Evolutionary conservation across 2,329 filamentous ascomycete species (phyloP), one percentile per base, ranked within the genome.

Genomic region (Cladorrhinum sp.): DNA sequence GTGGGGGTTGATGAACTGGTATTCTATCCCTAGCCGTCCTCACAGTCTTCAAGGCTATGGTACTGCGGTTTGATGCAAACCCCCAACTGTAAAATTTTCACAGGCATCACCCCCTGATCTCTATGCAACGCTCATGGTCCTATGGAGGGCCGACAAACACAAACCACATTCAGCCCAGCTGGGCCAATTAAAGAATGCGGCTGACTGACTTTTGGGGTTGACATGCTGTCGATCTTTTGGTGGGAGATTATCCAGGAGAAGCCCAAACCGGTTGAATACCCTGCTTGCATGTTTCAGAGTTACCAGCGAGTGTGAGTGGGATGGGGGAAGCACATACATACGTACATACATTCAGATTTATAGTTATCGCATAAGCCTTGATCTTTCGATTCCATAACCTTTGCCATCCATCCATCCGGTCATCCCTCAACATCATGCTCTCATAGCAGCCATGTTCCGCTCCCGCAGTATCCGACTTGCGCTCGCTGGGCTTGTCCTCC

Each of bases 341-440:
- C 10, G 10, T 29, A 29, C 25, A 29, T 10, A 4, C 25, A 29
- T 10, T 10, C 25, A 29, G 25, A 29, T 10, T 29, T 29, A 29
- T 29, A 36, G 32, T 55, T 65, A 61, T 65, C 62, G 59, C 23
- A 45, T 20, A 20, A 16, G 2, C 1, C 20, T 57, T 57, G n/a
- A n/a, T 36, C 8, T 3, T 36, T 36, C 32, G 32, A 36, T 13
- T 16, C 10, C 32, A 12, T 36, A 32, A 32, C 32, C 16, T 36
- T 36, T 36, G 9, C 16, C 32, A 36, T 36, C 41, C 41, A 45
- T 13, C n/a, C 36, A 13, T 13, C 36, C 36, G 36, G 6, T 41
- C 16, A 10, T 18, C 16, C 36, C 7, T 41, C 6, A 18, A 18
- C 16, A 18, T 20, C 41, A 45, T 18, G 32, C 32, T 36, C 7